Evolutionary conservation across 345 rosid genomes (phyloP), one percentile per base, ranked within the genome.

Genomic region (Raphanus raphanistrum): DNA sequence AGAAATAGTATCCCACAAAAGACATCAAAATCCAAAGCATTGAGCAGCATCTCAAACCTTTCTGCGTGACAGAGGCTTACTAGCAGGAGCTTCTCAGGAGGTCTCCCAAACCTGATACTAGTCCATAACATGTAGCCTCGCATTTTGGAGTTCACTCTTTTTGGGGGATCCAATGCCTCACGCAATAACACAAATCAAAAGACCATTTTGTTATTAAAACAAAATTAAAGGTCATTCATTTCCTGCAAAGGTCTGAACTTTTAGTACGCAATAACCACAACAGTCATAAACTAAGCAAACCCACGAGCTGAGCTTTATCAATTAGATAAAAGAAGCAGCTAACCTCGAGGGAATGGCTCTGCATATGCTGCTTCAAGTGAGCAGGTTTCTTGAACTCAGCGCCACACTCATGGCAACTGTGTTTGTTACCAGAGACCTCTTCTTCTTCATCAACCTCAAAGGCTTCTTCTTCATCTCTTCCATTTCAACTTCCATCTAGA

Each of bases 141-240:
- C 98, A 94, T 94, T 90, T 94, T 92, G 98, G 98, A 94, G 98
- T 90, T 94, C 97, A 75, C 82, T 76, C 55, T 59, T 58, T 76
- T 73, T 75, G 98, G 98, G 98, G 98, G 98, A 92, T 94, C 98
- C 98, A 94, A 92, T 94, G 98, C 98, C 86, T 91, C 97, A 94
- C 98, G 79, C 97, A 68, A 75, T 63, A 26, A 70, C 66, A 83
- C 21, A 79, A 41, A 26, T 26, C 3, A 8, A 79, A 35, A 10
- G 21, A 21, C 21, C 63, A 72, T 70, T 50, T 67, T 52, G 74
- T 26, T 8, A 43, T 60, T 5, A 58, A 58, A 3, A 13, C 60
- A 21, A 33, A 35, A 79, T 21, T 21, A 63, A 73, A 78, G 83
- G 43, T 3, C 6, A 72, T 68, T 7, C 11, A 74, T 6, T 45